These are phyloP conservation scores for Candida oleophila DNA, from an alignment of 805 yeast genomes.

Conservation along the genomic window DNA sequence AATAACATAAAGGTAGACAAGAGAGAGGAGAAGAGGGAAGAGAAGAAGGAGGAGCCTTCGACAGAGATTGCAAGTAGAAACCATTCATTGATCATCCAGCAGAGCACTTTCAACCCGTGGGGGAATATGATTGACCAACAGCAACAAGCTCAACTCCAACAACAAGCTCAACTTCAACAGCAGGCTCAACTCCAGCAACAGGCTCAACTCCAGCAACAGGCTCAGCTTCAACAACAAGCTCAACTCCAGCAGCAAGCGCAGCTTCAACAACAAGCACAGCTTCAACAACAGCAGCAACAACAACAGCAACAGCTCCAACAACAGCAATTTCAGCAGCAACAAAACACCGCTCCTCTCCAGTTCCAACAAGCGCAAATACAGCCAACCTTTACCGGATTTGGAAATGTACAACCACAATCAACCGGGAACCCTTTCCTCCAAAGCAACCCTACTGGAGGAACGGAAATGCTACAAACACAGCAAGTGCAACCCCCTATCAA, in stretches of 20 bases:
- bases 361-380: neutral
- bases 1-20: neutral
- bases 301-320: conserved; percentile 3
- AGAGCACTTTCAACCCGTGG: conserved; percentile 43
- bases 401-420: conserved; percentile 3
- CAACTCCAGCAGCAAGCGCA: conserved; percentile 29
- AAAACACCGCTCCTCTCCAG: neutral
- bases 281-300: conserved; percentile 12
- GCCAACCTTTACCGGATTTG: conserved; percentile 5
- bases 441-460: conserved; percentile 6
- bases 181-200: conserved; percentile 20
- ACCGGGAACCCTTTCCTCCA: conserved; percentile 6
- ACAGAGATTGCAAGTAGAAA: conserved; percentile 12
- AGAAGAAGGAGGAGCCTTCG: neutral
- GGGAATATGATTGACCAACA: conserved; percentile 13
- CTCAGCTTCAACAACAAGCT: conserved; percentile 17
- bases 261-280: conserved; percentile 19
- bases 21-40: neutral
- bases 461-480: neutral
- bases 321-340: conserved; percentile 3
- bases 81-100: conserved; percentile 34
- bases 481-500: conserved; percentile 12
- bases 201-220: conserved; percentile 15
- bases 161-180: conserved; percentile 12
- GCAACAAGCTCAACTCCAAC: conserved; percentile 10